Percentiles rank a stretch among this genome's conserved stretches.
Evolutionary conservation across 2,329 filamentous ascomycete species (phyloP).

Genomic region (Chaetothyriales sp.): DNA sequence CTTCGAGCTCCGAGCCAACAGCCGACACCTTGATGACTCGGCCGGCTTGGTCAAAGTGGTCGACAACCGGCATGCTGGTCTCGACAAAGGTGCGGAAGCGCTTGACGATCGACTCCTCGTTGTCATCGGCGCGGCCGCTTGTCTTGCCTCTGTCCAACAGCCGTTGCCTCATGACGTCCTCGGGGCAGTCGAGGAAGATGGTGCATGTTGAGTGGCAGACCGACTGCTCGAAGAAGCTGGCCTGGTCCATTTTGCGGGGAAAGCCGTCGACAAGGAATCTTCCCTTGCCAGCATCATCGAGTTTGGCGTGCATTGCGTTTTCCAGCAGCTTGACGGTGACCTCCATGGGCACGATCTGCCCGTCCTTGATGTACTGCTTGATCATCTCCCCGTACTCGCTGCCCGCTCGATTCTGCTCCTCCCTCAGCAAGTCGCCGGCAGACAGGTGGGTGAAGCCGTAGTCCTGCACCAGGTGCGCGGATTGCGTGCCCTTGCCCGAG

Average conservation of each 20-base stretch:
- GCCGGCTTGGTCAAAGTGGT: slow-evolving; percentile 63
- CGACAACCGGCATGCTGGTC: slow-evolving; percentile 93
- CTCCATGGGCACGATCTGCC: slow-evolving; percentile 96
- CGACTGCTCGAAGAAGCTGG: slow-evolving; percentile 76
- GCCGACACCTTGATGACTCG: slow-evolving; percentile 72
- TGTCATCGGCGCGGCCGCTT: slow-evolving; percentile 81
- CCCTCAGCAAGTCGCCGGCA: slow-evolving; percentile 82
- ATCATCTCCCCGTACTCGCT: slow-evolving; percentile 88
- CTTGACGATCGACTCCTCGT: slow-evolving; percentile 90
- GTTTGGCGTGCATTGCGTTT: slow-evolving; percentile 70
- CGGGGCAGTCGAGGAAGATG: slow-evolving; percentile 87
- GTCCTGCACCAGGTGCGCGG: slow-evolving; percentile 69
- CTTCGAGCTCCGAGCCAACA: slow-evolving; percentile 51
- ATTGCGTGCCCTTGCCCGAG: slow-evolving; percentile 94
- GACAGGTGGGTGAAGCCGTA: slow-evolving; percentile 89
- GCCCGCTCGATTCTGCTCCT: slow-evolving; percentile 76
- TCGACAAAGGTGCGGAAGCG: slow-evolving; percentile 87
- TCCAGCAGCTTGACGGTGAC: slow-evolving; percentile 87
- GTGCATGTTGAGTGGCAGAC: slow-evolving; percentile 77
- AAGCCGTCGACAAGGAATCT: slow-evolving; percentile 75
- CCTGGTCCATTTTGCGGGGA: slow-evolving; percentile 95
- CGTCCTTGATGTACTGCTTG: slow-evolving; percentile 83
- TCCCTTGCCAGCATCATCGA: slow-evolving; percentile 42
- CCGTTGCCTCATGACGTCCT: slow-evolving; percentile 72
- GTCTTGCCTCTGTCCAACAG: slow-evolving; percentile 86